Evolutionary conservation across 345 rosid genomes (phyloP).

Genomic region (Salix dunnii): DNA sequence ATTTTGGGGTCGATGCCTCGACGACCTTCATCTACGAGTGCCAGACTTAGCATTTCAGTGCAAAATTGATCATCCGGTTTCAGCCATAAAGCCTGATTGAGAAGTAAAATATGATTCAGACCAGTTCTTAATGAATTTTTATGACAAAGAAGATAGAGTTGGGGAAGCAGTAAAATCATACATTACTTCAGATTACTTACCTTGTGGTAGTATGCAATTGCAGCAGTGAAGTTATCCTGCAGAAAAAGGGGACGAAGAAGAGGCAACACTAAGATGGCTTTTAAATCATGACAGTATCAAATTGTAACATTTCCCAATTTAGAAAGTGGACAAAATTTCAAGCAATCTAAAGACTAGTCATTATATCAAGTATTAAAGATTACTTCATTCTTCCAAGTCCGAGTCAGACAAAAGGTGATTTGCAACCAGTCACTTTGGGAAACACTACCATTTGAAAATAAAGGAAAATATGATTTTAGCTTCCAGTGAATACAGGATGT

Average conservation of each 20-base stretch:
- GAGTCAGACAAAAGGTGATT: neutral
- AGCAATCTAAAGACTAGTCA: neutral
- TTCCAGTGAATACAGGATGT: neutral
- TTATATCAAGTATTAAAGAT: neutral
- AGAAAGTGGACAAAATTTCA: neutral
- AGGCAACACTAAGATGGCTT: neutral
- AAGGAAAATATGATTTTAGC: neutral
- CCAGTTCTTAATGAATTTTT: neutral
- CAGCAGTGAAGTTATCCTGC: conserved; percentile 80
- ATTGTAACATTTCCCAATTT: neutral
- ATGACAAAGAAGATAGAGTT: neutral
- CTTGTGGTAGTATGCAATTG: conserved; percentile 83
- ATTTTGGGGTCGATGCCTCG: conserved; percentile 52
- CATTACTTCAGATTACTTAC: conserved; percentile 27
- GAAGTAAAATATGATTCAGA: neutral
- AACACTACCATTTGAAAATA: neutral
- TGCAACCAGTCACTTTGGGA: neutral
- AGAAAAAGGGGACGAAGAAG: neutral
- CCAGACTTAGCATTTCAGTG: conserved; percentile 76
- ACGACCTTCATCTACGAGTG: conserved; percentile 68
- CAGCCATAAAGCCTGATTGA: conserved; percentile 69
- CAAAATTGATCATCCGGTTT: conserved; percentile 84
- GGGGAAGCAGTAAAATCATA: neutral
- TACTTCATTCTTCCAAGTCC: neutral
- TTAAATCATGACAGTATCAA: conserved; percentile 2